Percentiles rank a stretch among this genome's conserved stretches.
Evolutionary conservation across 73 alveolate genomes (phyloP).

Genomic region (Paramecium caudatum): DNA sequence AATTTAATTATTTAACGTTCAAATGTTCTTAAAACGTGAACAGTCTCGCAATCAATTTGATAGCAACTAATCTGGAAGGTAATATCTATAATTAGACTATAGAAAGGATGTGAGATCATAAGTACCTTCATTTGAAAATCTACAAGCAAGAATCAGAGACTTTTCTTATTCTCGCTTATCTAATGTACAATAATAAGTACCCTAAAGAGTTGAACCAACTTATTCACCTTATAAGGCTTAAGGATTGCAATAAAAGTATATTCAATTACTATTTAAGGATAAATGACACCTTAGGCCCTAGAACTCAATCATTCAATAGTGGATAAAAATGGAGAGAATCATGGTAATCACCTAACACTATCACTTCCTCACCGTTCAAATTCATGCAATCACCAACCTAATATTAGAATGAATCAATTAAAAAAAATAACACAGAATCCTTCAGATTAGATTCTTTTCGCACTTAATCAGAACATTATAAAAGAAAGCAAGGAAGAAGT

Average conservation of each 20-base stretch:
- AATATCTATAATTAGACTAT: not conserved
- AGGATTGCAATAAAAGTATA: slow-evolving; percentile 13
- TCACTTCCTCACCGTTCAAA: not conserved
- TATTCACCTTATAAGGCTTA: slow-evolving; percentile 60
- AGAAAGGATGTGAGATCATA: not conserved
- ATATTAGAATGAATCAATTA: not conserved
- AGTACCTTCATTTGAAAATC: slow-evolving; percentile 50
- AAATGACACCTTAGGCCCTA: slow-evolving; percentile 49
- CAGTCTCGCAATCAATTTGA: slow-evolving; percentile 2
- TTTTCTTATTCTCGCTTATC: slow-evolving; percentile 54
- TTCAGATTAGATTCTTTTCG: not conserved
- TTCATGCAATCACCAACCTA: slow-evolving; percentile 1
- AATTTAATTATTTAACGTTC: slow-evolving; percentile 43
- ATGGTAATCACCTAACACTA: not conserved
- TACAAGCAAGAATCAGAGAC: slow-evolving; percentile 54
- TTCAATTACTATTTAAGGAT: not conserved
- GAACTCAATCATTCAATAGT: slow-evolving; percentile 44
- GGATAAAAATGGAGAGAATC: slow-evolving; percentile 25
- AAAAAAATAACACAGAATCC: not conserved
- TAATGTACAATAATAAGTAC: not conserved
- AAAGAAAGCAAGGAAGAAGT: not conserved
- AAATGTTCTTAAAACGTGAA: slow-evolving; percentile 52
- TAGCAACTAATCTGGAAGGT: slow-evolving; percentile 40
- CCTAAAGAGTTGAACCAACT: slow-evolving; percentile 24
- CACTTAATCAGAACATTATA: not conserved